Base-by-base conservation (phyloP, 306 rosid species). In the Astragalus glycyphyllos region DNA sequence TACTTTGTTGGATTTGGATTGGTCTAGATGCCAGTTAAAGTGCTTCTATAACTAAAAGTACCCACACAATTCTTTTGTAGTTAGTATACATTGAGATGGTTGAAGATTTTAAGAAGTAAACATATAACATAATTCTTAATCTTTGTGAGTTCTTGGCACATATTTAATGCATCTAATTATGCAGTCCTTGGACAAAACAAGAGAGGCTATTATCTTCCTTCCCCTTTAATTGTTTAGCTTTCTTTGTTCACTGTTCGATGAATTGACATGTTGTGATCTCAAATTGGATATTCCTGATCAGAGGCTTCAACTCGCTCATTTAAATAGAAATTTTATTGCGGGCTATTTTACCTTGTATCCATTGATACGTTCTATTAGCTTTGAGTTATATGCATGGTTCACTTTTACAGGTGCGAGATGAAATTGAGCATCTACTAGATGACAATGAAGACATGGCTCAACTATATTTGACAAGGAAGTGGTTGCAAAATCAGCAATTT, bases 391-490 rank as follows among this genome's bases (percentile, higher is more conserved):
- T 69, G 54, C 47, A 45, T 47, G 53, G 9, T 51, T 61, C 68
- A 44, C 74, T 71, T 76, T 82, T 54, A 65, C 74, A 94, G 98
- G 99, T 89, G 68, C 84, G 99, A 47, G 97, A 89, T 81, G 99
- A 94, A 84, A 87, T 94, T 31, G 99, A 94, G 67, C 99, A 94
- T 79, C 80, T 94, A 37, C 73, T 94, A 79, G 99, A 94, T 82
- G 97, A 94, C 81, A 94, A 89, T 49, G 97, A 94, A 72, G 97
- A 94, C 80, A 91, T 94, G 99, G 96, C 96, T 17, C 90, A 94
- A 31, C 82, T 94, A 82, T 87, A 94, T 84, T 81, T 94, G 85
- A 94, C 97, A 11, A 87, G 99, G 81, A 94, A 89, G 79, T 84
- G 90, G 96, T 73, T 85, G 48, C 99, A 74, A 74, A 89, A 75